Base-by-base conservation (phyloP, 179 eudicot genomes). In the Heliamphora pulchella region DNA sequence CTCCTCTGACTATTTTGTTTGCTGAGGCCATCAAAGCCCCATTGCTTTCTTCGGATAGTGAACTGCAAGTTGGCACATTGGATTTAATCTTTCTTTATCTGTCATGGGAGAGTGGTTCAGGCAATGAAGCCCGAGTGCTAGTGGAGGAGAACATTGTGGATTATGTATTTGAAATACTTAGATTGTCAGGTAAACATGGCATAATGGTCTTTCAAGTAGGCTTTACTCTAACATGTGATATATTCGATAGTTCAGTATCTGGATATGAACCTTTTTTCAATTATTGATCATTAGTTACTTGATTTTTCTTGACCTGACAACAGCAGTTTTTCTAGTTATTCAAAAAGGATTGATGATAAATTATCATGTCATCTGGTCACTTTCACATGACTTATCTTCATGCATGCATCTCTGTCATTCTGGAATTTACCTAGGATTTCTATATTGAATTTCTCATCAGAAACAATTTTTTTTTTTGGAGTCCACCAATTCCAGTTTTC, bases 21-120 rank as follows among this genome's bases (percentile, higher is more conserved):
- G 96, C 99, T 53, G 99, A 96, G 89, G 98, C 99, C 48, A 87
- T 94, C 74, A 96, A 94, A 85, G 91, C 90, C 51, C 92, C 99
- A n/a, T 80, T 96, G 86, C 96, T 96, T 78, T 96, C 98, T 82
- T 84, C 97, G 31, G 98, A 94, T 83, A 84, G 76, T 69, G 85
- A 92, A 86, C 93, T 96, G 82, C 99, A 96, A 82, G 84, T 83
- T 72, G 86, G 92, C 77, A 85, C 94, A 68, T 86, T 96, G 79
- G 92, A 92, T 75, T 85, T 96, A 68, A 84, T 94, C 41, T 84
- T 74, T 87, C 85, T 86, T 39, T 90, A 90, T 86, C 83, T 96
- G 80, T 91, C 92, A 81, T 74, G 85, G 39, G 90, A 85, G 62
- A 89, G 83, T 75, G 86, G 82, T 81, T 84, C 94, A 61, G 75